phyloP scores from a whole-genome alignment of 306 rosid genomes.

The Canavalia ensiformis region DNA sequence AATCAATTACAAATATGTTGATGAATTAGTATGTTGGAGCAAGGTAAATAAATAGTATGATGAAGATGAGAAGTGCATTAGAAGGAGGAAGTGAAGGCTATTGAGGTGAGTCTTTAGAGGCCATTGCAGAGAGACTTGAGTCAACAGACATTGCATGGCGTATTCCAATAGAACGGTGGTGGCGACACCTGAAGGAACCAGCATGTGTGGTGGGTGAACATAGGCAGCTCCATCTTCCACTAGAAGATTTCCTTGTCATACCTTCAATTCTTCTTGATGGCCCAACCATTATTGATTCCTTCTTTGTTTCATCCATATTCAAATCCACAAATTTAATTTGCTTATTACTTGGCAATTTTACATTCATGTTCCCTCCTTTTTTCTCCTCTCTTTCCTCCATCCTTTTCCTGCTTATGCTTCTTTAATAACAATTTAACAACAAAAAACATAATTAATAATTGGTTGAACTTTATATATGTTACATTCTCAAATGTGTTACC shows the following conservation, averaged over 20 bases:
- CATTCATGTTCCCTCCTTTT: slow-evolving; percentile 15
- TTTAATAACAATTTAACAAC: slow-evolving; percentile 3
- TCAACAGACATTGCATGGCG: slow-evolving; percentile 57
- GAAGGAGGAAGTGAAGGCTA: neutral
- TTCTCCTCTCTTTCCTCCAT: slow-evolving; percentile 56
- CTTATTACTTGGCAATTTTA: slow-evolving; percentile 1
- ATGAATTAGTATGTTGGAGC: neutral
- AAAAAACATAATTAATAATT: neutral
- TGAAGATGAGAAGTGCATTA: neutral
- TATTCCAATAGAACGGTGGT: slow-evolving; percentile 53
- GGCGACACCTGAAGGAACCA: slow-evolving; percentile 78
- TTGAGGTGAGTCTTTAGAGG: slow-evolving; percentile 43
- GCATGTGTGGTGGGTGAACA: slow-evolving; percentile 80
- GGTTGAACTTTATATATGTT: neutral
- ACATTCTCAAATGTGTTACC: neutral
- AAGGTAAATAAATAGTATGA: neutral
- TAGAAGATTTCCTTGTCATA: slow-evolving; percentile 47
- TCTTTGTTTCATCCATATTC: slow-evolving; percentile 52
- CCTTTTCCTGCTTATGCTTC: neutral
- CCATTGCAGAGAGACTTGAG: slow-evolving; percentile 60
- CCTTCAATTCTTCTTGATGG: slow-evolving; percentile 49
- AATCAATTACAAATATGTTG: neutral
- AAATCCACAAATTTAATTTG: slow-evolving; percentile 48
- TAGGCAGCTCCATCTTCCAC: slow-evolving; percentile 60
- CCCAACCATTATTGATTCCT: slow-evolving; percentile 37